Evolutionary conservation across 1,284 basidiomycete species (phyloP).

Genomic region (Sphagnurus paluster): DNA sequence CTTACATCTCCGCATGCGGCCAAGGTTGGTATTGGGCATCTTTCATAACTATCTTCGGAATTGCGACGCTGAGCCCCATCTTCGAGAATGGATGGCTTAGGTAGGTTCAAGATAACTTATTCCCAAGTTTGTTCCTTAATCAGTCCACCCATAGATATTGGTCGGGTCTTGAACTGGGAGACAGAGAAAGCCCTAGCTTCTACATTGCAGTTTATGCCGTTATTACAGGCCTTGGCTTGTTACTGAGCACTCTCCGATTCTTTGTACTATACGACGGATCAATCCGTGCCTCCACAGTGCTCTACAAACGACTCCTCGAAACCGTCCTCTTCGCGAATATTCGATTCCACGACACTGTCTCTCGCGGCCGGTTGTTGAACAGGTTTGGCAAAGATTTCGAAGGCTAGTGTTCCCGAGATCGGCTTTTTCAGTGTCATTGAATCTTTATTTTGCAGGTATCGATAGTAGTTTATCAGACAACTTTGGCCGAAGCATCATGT

Average conservation of each 20-base stretch:
- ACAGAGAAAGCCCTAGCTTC: slow-evolving; percentile 54
- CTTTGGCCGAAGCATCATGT: slow-evolving; percentile 76
- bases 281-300: slow-evolving; percentile 34
- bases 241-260: slow-evolving; percentile 66
- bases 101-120: no score
- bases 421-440: background rate
- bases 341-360: slow-evolving; percentile 92
- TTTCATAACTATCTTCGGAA: slow-evolving; percentile 58
- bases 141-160: slow-evolving; percentile 38
- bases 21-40: slow-evolving; percentile 68
- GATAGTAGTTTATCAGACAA: slow-evolving; percentile 87
- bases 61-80: slow-evolving; percentile 76
- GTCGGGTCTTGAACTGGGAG: slow-evolving; percentile 52
- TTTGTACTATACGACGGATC: slow-evolving; percentile 69
- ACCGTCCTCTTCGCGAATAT: slow-evolving; percentile 88
- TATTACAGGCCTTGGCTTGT: slow-evolving; percentile 49
- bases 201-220: slow-evolving; percentile 80
- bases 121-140: slow-evolving; percentile 12
- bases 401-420: slow-evolving; percentile 54
- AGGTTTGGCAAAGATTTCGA: slow-evolving; percentile 95
- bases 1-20: slow-evolving; percentile 78
- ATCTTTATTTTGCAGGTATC: slow-evolving; percentile 57
- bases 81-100: slow-evolving; percentile 83
- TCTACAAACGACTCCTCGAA: slow-evolving; percentile 67
- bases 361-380: slow-evolving; percentile 83